Conservation (phyloP, 345 rosid genomes). For the Trapa incisa region DNA sequence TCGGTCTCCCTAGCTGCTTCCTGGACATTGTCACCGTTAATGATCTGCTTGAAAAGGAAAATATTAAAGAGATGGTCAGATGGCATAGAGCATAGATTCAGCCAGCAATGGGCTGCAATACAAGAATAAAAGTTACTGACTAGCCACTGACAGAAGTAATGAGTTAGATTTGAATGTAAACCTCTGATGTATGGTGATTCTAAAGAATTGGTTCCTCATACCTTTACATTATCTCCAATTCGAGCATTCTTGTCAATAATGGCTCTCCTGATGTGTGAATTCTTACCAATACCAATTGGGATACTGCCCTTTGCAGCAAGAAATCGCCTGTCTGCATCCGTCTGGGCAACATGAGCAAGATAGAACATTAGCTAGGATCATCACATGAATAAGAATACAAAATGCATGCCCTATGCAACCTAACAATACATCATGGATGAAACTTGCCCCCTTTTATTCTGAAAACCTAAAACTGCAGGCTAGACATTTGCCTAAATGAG, state of each 20-base stretch:
- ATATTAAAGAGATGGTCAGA: neutral
- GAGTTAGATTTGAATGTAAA: too few species aligned
- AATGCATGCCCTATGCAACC: neutral
- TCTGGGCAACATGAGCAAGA: conserved; percentile 25
- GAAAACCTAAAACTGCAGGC: neutral
- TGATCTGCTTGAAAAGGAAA: conserved; percentile 28
- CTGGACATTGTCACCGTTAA: conserved; percentile 74
- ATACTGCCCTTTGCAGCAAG: conserved; percentile 86
- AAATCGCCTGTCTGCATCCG: conserved; percentile 75
- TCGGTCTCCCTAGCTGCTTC: conserved; percentile 95
- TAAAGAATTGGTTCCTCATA: conserved; percentile 7
- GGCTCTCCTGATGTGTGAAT: conserved; percentile 80
- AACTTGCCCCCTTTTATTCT: neutral
- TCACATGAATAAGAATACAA: neutral
- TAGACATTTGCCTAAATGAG: neutral
- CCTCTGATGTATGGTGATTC: too few species aligned
- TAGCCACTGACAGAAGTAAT: too few species aligned
- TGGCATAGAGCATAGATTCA: neutral
- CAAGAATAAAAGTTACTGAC: too few species aligned
- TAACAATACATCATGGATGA: neutral
- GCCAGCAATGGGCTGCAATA: neutral
- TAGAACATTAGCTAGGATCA: neutral
- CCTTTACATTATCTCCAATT: conserved; percentile 85
- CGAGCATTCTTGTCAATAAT: conserved; percentile 94
- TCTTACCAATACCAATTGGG: conserved; percentile 80